phyloP scores from a whole-genome alignment of 1,284 basidiomycete genomes.

The Porogramme epimiltina region DNA sequence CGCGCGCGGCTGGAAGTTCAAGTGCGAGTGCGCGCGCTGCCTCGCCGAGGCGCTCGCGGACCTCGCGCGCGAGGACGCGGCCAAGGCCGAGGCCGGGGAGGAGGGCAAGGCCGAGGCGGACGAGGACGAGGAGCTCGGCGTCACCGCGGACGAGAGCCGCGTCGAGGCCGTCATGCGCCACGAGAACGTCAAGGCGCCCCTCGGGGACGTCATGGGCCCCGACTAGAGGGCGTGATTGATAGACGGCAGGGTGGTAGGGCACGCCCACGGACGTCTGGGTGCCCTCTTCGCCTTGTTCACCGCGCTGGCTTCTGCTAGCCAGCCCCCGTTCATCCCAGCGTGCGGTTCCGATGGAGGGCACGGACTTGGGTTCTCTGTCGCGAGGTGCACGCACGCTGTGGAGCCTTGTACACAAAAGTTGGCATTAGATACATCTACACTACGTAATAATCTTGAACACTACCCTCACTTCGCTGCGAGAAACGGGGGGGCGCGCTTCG shows the following conservation, averaged over 20 bases:
- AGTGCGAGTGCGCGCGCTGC: conserved; percentile 70
- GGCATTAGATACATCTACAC: conserved; percentile 14
- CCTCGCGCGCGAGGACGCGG: conserved; percentile 31
- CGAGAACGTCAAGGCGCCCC: conserved; percentile 26
- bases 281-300: too few relatives aligned
- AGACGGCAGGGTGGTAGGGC: too few relatives aligned
- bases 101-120: conserved; percentile 47
- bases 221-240: conserved; percentile 7
- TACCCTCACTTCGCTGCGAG: neutral
- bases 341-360: too few relatives aligned
- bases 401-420: conserved; percentile 4
- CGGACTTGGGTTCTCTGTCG: neutral
- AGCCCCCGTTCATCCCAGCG: too few relatives aligned
- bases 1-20: conserved; percentile 79
- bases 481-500: too few relatives aligned
- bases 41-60: conserved; percentile 46
- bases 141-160: conserved; percentile 58
- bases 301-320: too few relatives aligned
- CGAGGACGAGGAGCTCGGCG: conserved; percentile 50
- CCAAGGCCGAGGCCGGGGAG: too few relatives aligned
- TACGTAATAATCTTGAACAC: conserved; percentile 14
- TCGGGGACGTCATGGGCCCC: conserved; percentile 12
- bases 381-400: too few relatives aligned
- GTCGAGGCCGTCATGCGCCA: conserved; percentile 50
- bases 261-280: too few relatives aligned